Base-by-base conservation (phyloP, 805 yeast genomes). In the Jamesozyma lodderae region DNA sequence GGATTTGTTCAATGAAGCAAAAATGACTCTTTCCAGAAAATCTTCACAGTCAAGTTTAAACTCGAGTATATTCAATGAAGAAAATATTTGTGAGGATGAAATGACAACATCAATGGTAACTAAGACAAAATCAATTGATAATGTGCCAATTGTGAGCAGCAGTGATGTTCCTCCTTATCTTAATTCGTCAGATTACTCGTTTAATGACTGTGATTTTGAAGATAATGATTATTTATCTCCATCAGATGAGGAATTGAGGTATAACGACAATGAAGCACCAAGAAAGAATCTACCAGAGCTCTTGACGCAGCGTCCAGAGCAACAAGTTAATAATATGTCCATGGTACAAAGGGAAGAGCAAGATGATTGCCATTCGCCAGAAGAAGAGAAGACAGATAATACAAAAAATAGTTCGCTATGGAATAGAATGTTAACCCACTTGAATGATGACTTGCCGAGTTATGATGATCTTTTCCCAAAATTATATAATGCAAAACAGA, bases 401-500 rank as follows among this genome's bases (percentile, higher is more conserved):
- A n/a, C n/a, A n/a, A n/a, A n/a, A 14, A 28, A 19, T 14, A 28
- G 45, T 40, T 62, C 69, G 1, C 37, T 64, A 28, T 60, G 69
- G 63, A 62, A 57, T 40, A 62, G 65, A 40, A 57, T 65, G 45
- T 44, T 63, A 35, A 61, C 50, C 37, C 64, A 57, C 15, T 49
- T 64, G 37, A 52, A 52, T 35, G 79, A 75, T 20, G 69, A 63
- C 16, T 67, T 82, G 46, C 94, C 94, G 3, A 69, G 75, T 15
- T 82, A 82, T 53, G 84, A 81, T 49, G 94, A 82, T 42, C 66
- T 82, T 29, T 82, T 75, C 66, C 94, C 92, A 19, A 41, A 30
- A 16, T 22, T 6, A 19, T 37, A 29, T 26, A 14, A 23, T 19
- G 16, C 6, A 20, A 16, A n/a, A 1, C 11, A 14, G 4, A 28